Evolutionary conservation across 768 basidiomycete species (phyloP).

Genomic region (Mrakia gelida): DNA sequence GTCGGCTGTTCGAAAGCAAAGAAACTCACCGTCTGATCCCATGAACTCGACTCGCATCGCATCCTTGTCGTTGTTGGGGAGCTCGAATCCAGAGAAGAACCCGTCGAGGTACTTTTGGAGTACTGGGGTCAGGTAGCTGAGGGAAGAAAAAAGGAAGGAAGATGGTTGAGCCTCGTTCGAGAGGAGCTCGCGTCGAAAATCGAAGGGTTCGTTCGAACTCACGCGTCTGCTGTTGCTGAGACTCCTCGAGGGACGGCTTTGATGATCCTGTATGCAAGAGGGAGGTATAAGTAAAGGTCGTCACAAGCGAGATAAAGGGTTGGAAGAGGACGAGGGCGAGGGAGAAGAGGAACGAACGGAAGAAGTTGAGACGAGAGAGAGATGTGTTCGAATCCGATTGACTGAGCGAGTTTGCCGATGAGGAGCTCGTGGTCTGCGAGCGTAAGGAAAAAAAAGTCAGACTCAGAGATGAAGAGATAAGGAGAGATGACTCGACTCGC

Average conservation of each 20-base stretch:
- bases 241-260: constrained; percentile 26
- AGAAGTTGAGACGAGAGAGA: constrained; percentile 26
- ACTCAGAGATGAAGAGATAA: no score
- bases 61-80: neutral
- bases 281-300: neutral
- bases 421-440: constrained; percentile 35
- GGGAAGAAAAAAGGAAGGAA: neutral
- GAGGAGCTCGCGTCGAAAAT: neutral
- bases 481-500: neutral
- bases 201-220: neutral
- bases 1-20: neutral
- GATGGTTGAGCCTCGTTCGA: constrained; percentile 12
- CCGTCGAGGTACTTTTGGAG: constrained; percentile 18
- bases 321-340: no score
- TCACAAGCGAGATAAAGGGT: no score
- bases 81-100: constrained; percentile 23
- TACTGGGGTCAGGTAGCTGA: constrained; percentile 38
- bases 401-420: constrained; percentile 33
- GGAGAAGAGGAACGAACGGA: neutral
- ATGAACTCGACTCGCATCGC: constrained; percentile 26
- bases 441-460: no score
- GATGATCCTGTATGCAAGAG: neutral
- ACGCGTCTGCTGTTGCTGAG: neutral
- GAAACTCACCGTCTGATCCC: constrained; percentile 18
- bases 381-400: constrained; percentile 35